Base-by-base conservation (phyloP, 1,139 yeast species). In the Diutina neorugosa region DNA sequence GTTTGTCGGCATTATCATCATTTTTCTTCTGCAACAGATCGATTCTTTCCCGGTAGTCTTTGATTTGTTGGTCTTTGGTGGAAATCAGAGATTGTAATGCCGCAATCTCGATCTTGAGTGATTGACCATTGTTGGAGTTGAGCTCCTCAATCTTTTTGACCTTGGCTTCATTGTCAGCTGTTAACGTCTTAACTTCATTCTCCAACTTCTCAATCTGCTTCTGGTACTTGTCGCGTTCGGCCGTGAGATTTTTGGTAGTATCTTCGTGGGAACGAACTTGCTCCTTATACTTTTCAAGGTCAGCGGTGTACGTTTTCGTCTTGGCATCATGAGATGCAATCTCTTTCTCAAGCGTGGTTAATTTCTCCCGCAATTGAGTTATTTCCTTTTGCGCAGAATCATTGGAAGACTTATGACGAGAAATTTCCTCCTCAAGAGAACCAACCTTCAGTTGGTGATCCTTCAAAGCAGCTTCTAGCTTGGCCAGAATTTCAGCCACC, bases 51-150 rank as follows among this genome's bases (percentile, higher is more conserved):
- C 76, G 78, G 49, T 72, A 65, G 54, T 78, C 77, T 3, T 63
- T 68, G 23, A 80, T 72, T 16, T 74, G 71, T 55, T 75, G 75
- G 31, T 81, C 84, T 58, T 79, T 77, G 57, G 76, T 78, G 1
- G 61, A 60, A 9, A 77, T 62, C 5, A 76, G 66, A 1, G 74
- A 60, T 53, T 69, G 69, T 41, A 73, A 60, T 0, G 78, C 67
- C 0, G 74, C 70, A 21, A 74, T 63, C 57, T 74, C 78, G 43
- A 74, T 63, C 57, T 73, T 74, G 52, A 73, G 65, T 1, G 78
- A 69, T 3, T 75, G 61, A 53, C 70, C 80, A 40, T 65, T 67
- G 55, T 69, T 67, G 60, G 69, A 73, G 53, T 63, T 59, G 20
- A 70, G 60, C 54, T 71, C 76, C 12, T 58, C 59, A 21, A 71